Base-by-base conservation (phyloP, 257 asterid genomes). In the Penstemon barbatus region DNA sequence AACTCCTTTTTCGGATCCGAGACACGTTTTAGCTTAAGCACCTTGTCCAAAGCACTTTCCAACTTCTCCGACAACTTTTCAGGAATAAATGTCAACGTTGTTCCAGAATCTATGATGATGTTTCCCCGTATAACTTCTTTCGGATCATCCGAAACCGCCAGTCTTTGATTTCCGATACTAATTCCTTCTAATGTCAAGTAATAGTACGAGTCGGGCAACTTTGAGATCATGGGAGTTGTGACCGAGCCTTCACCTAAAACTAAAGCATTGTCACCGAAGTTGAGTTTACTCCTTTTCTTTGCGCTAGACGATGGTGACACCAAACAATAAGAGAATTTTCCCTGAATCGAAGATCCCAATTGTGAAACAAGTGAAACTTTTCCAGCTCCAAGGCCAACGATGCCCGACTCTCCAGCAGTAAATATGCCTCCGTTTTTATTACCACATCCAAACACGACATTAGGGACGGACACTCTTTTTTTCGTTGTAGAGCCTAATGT, bases 301-400 rank as follows among this genome's bases (percentile, higher is more conserved):
- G 15, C 8, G 57, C 0, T 19, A 67, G 48, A 8, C 33, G 6
- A 0, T 37, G 0, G 6, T 15, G 8, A 65, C 11, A 75, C 79
- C 65, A 81, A 66, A 62, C 86, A 84, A 42, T 76, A 71, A 0
- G 89, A 77, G 61, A 81, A 84, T 18, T 51, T 81, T 4, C 79
- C 77, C 4, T 37, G 44, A 19, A 64, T 49, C 0, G 49, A 18
- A 4, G 72, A 3, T 10, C 74, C 59, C 19, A 84, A 6, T 48
- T 81, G 86, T 2, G 42, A 61, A 5, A 81, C n/a, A 10, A 84
- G 70, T 0, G 83, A 84, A 38, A 12, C 8, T 9, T 66, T 36
- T 18, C 82, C 81, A 33, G 68, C 68, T 10, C 86, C 83, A 33
- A 84, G 70, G 8, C 86, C 86, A 1, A 79, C 71, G 3, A 84